Conservation (phyloP, 2,329 filamentous ascomycete genomes). For the Sarocladium oryzae region DNA sequence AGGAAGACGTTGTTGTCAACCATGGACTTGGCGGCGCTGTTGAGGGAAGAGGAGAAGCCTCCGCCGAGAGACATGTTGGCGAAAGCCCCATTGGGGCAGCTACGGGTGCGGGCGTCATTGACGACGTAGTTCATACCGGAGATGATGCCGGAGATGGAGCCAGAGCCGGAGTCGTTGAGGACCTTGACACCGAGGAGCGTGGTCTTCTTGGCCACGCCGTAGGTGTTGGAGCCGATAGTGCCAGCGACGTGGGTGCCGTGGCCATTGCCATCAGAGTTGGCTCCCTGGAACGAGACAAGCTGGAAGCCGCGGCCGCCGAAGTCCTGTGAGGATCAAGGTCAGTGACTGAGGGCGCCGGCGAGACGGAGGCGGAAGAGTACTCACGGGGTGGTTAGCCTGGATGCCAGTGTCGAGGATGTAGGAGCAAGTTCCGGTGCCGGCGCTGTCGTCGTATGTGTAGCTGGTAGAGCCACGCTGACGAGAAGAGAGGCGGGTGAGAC, state of each 20-base stretch:
- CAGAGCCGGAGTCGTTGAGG: conserved; percentile 29
- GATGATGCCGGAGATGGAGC: conserved; percentile 33
- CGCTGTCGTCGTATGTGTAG: conserved; percentile 31
- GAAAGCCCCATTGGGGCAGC: conserved; percentile 37
- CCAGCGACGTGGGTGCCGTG: conserved; percentile 43
- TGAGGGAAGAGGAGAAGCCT: conserved; percentile 35
- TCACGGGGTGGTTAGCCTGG: conserved; percentile 26
- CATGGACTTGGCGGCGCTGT: conserved; percentile 38
- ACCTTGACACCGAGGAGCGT: conserved; percentile 39
- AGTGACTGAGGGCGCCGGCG: not conserved
- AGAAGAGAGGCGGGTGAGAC: conserved; percentile 32
- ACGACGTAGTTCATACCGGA: conserved; percentile 38
- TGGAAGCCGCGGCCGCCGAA: conserved; percentile 37
- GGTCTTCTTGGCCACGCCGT: conserved; percentile 40
- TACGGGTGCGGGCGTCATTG: conserved; percentile 25
- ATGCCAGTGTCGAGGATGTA: conserved; percentile 42
- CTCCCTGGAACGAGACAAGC: conserved; percentile 31
- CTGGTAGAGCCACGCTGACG: conserved; percentile 17
- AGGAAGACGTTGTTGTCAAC: conserved; percentile 40
- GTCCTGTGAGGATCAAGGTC: conserved; percentile 17
- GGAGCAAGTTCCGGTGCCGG: conserved; percentile 33
- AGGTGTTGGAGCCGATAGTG: conserved; percentile 34
- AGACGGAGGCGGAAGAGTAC: conserved; percentile 19
- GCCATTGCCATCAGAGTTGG: conserved; percentile 34
- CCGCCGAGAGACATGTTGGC: conserved; percentile 52